Percentiles rank a stretch among this genome's conserved stretches.
Conservation (phyloP, 148 eudicot species). For the Pouteria glomerata region DNA sequence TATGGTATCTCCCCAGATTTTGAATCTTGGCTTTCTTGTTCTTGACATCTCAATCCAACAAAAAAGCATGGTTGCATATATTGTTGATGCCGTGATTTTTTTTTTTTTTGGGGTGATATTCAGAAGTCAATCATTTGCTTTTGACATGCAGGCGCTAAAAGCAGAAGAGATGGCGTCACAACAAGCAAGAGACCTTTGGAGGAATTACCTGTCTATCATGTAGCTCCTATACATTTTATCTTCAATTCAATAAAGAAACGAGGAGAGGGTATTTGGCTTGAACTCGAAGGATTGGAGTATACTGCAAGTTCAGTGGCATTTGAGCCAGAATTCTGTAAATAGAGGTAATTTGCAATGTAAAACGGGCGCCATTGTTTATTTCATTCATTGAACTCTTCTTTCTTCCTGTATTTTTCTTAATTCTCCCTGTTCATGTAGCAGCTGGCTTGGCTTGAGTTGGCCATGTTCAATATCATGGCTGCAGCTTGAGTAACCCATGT, state of each 20-base stretch:
- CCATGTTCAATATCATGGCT: not conserved
- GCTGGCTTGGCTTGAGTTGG: not conserved
- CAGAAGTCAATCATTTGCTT: not conserved
- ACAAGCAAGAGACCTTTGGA: not conserved
- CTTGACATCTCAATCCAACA: not conserved
- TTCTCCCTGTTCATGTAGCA: not conserved
- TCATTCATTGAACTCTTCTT: conserved; percentile 3
- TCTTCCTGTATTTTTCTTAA: not conserved
- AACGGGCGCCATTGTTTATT: not conserved
- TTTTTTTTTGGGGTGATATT: not conserved
- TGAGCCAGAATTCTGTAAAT: conserved; percentile 31
- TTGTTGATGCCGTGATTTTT: conserved; percentile 5
- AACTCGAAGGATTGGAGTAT: conserved; percentile 13
- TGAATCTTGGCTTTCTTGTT: not conserved
- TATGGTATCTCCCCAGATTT: not conserved
- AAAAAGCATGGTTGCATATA: not conserved
- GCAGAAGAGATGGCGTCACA: conserved; percentile 4
- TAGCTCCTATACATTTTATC: not conserved
- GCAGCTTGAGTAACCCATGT: not conserved
- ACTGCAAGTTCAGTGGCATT: conserved; percentile 25
- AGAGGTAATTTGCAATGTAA: conserved; percentile 15
- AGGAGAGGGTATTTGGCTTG: too few relatives aligned
- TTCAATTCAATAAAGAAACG: conserved; percentile 28
- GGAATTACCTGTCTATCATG: not conserved
- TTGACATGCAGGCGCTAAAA: not conserved